Evolutionary conservation across 176 grass and related monocot genomes (phyloP), one percentile per base, ranked within the genome.

Genomic region (Leersia perrieri): DNA sequence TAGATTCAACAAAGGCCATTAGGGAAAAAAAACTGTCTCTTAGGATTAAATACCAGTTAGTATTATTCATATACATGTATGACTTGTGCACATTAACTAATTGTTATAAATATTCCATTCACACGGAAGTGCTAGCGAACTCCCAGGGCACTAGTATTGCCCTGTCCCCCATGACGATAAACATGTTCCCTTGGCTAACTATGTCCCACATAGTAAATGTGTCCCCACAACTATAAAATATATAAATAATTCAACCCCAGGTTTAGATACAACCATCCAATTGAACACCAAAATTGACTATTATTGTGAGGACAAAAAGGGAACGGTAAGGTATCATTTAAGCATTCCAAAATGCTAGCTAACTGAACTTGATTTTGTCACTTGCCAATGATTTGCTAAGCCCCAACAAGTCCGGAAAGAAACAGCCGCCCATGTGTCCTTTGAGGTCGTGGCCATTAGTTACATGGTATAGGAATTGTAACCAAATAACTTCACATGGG

Each of bases 401-500:
- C 6, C 58, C 23, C 3, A 69, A 33, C 39, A 33, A 34, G 58
- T 40, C 3, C 53, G 42, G 15, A 77, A 49, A 77, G 77, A 47
- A 65, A n/a, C n/a, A n/a, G n/a, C n/a, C n/a, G n/a, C n/a, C n/a
- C n/a, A n/a, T n/a, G n/a, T n/a, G n/a, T n/a, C n/a, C n/a, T n/a
- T n/a, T n/a, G n/a, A n/a, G n/a, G n/a, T n/a, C 57, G 9, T 78
- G 11, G 16, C 47, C 38, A 61, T 30, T 38, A 74, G 16, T 64
- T 68, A 61, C 40, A 60, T 23, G 5, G 22, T 33, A 74, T 38
- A 44, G 5, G n/a, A 65, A 63, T 35, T 45, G 10, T 30, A 26
- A 82, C 4, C 27, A 58, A 36, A 55, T 40, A 86, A 58, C 61
- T 44, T 69, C 18, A 66, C 62, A 74, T 63, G 27, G 32, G 11